A percentile compares a stretch with the other conserved stretches of the same genome.
These are phyloP conservation scores for Solanum chmielewskii DNA, from an alignment of 257 asterid genomes.

Conservation along the genomic window DNA sequence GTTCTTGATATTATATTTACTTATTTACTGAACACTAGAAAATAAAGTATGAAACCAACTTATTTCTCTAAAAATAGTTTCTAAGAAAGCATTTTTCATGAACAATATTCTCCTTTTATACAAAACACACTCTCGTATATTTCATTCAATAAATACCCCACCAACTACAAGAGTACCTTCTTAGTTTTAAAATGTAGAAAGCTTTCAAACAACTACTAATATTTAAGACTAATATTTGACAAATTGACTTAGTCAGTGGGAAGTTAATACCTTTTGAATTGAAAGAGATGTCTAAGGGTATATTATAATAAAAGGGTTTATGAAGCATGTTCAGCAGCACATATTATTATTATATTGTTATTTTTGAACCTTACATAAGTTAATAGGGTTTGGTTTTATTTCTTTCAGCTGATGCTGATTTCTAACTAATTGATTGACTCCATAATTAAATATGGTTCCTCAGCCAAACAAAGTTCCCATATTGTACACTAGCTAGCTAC, in stretches of 20 bases:
- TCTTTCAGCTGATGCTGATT: neutral
- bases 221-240: neutral
- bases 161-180: neutral
- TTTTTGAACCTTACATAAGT: neutral
- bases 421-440: neutral
- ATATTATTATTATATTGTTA: neutral
- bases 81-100: neutral
- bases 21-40: too few relatives aligned
- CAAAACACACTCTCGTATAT: neutral
- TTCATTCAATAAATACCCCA: neutral
- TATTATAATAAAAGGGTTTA: neutral
- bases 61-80: too few relatives aligned
- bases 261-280: neutral
- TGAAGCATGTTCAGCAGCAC: neutral
- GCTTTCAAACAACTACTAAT: neutral
- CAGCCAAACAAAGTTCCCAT: neutral
- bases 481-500: neutral
- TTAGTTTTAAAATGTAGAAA: neutral
- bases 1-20: neutral
- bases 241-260: neutral
- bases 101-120: neutral
- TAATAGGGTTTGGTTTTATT: neutral
- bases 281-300: neutral
- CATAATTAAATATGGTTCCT: neutral
- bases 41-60: too few relatives aligned